A percentile compares a stretch with the other conserved stretches of the same genome.
Conservation (phyloP, 352 stramenopile species). For the Phytophthora aleatoria region DNA sequence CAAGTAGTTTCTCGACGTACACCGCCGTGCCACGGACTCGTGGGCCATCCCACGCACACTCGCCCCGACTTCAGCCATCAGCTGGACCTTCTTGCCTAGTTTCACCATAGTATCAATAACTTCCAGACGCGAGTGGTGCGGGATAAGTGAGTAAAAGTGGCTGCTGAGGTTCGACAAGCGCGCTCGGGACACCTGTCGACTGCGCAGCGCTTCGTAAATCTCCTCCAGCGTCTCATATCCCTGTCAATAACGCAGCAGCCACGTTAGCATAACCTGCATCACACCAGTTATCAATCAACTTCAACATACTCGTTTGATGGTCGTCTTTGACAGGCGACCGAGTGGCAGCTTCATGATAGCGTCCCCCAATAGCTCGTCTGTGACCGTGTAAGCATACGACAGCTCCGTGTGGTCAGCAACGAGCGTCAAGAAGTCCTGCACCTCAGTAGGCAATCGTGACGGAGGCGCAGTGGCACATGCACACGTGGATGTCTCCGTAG, state of each 20-base stretch:
- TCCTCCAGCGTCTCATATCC: constrained; percentile 68
- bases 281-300: neutral
- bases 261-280: constrained; percentile 8
- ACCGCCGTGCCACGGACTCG: constrained; percentile 44
- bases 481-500: constrained; percentile 19
- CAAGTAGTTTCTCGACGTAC: constrained; percentile 58
- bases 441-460: constrained; percentile 48
- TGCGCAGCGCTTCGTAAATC: constrained; percentile 61
- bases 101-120: constrained; percentile 76
- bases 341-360: constrained; percentile 55
- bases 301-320: constrained; percentile 55
- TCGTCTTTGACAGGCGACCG: constrained; percentile 57
- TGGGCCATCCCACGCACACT: constrained; percentile 47
- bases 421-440: constrained; percentile 60
- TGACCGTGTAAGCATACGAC: constrained; percentile 44
- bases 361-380: constrained; percentile 45
- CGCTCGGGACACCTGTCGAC: constrained; percentile 41
- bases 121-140: constrained; percentile 52
- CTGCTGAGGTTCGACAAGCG: constrained; percentile 56
- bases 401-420: constrained; percentile 46
- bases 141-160: constrained; percentile 73
- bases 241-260: constrained; percentile 22
- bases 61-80: constrained; percentile 58
- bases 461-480: constrained; percentile 30
- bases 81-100: constrained; percentile 59